phyloP scores from a whole-genome alignment of 2,329 filamentous ascomycete species.

The Rhynchosporium agropyri region DNA sequence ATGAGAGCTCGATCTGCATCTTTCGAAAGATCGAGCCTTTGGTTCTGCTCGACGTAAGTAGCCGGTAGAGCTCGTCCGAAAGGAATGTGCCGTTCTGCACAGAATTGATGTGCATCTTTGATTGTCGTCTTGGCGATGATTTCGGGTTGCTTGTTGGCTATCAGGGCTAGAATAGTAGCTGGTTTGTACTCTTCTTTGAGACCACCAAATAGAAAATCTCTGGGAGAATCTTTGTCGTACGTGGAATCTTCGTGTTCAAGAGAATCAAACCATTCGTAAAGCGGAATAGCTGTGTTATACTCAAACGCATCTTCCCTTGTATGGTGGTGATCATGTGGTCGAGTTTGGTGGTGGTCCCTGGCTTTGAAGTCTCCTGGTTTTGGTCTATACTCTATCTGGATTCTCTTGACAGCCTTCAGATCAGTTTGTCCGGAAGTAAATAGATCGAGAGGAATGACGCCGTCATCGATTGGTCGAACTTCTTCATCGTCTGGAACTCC shows the following conservation, averaged over 20 bases:
- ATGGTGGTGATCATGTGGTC: too few relatives aligned
- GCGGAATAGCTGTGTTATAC: neutral
- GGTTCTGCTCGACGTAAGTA: neutral
- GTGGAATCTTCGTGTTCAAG: neutral
- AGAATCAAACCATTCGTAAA: neutral
- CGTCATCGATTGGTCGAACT: slow-evolving; percentile 11
- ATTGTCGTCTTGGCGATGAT: neutral
- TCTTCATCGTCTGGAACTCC: neutral
- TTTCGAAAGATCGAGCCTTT: slow-evolving; percentile 5
- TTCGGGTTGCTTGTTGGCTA: slow-evolving; percentile 11
- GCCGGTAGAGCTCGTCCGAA: neutral
- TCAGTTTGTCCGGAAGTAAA: neutral
- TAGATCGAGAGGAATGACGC: neutral
- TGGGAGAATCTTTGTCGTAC: neutral
- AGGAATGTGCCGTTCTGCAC: neutral
- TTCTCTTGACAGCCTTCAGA: neutral
- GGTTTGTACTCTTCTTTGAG: slow-evolving; percentile 3
- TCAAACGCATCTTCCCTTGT: too few relatives aligned
- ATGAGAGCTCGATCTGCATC: slow-evolving; percentile 12
- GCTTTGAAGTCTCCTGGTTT: neutral
- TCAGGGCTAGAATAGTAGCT: slow-evolving; percentile 6
- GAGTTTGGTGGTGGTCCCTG: neutral
- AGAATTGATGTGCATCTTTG: neutral
- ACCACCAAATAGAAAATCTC: slow-evolving; percentile 10
- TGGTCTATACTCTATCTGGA: slow-evolving; percentile 13